Evolutionary conservation across 345 rosid genomes (phyloP).

Genomic region (Erucastrum elatum): DNA sequence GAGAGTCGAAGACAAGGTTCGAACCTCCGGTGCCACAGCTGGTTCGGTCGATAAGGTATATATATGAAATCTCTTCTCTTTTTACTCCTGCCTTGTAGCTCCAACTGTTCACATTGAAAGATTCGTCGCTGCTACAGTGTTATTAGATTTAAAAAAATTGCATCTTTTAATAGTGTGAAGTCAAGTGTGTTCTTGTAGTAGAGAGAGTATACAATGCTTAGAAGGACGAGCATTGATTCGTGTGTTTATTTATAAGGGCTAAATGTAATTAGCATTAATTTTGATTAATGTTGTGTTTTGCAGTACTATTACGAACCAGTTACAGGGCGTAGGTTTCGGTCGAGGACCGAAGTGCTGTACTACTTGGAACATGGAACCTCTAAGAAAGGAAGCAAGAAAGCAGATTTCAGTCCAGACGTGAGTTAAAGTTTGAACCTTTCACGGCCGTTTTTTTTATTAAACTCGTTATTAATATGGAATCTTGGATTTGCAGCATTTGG

Average conservation of each 20-base stretch:
- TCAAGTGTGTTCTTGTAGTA: background rate
- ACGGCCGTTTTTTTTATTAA: background rate
- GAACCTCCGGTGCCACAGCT: conserved; percentile 74
- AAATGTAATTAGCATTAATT: background rate
- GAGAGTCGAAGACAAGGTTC: conserved; percentile 69
- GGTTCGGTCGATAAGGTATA: conserved; percentile 72
- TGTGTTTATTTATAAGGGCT: background rate
- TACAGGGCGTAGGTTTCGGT: conserved; percentile 43
- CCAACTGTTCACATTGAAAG: background rate
- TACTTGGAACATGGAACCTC: conserved; percentile 40
- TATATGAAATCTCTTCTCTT: conserved; percentile 6
- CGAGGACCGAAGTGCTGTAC: conserved; percentile 40
- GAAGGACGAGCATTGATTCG: background rate
- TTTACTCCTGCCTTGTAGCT: background rate
- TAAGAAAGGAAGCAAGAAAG: conserved; percentile 26
- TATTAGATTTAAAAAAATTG: background rate
- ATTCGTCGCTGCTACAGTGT: background rate
- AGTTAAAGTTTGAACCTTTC: conserved; percentile 30
- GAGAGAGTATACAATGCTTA: background rate
- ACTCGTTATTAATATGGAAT: background rate
- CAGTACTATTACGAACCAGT: conserved; percentile 46
- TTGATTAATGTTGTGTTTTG: background rate
- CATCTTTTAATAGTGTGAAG: background rate
- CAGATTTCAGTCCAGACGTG: conserved; percentile 38
- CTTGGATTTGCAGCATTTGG: conserved; percentile 36